Evolutionary conservation across 352 stramenopile species (phyloP).

Genomic region (Globisporangium megalacanthum): DNA sequence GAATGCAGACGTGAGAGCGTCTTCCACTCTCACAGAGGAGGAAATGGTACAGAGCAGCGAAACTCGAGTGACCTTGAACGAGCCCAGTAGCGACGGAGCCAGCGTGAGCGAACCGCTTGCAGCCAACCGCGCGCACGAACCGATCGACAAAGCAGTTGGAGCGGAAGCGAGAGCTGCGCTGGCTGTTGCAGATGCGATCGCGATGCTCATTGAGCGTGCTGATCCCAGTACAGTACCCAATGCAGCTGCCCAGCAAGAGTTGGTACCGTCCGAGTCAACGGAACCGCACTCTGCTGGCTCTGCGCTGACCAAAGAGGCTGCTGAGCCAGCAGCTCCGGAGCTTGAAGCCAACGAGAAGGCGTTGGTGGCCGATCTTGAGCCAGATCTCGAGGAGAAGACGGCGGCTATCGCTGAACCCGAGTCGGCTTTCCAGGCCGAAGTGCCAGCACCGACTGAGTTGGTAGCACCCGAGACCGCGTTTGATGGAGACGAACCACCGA

Average conservation of each 20-base stretch:
- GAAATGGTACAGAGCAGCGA: not conserved
- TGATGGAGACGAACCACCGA: not conserved
- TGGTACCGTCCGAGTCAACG: not conserved
- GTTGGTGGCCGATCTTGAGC: not conserved
- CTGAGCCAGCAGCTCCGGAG: not conserved
- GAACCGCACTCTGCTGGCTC: not conserved
- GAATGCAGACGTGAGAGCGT: not conserved
- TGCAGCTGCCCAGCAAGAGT: not conserved
- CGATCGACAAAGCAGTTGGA: not conserved
- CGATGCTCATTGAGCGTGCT: not conserved
- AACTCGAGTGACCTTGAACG: not conserved
- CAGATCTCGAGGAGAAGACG: not conserved
- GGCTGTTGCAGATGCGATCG: not conserved
- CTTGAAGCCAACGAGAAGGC: not conserved
- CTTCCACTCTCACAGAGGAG: not conserved
- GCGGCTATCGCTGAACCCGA: not conserved
- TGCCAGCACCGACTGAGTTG: not conserved
- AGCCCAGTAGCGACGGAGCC: not conserved
- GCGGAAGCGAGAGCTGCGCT: not conserved
- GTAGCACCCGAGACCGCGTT: not conserved
- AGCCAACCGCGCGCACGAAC: not conserved
- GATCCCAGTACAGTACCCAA: not conserved
- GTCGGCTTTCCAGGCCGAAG: not conserved
- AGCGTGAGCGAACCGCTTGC: not conserved
- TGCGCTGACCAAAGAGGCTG: not conserved